Percentiles rank a stretch among this genome's conserved stretches.
Conservation (phyloP, 176 grass and related monocot genomes). For the Panicum miliaceum region DNA sequence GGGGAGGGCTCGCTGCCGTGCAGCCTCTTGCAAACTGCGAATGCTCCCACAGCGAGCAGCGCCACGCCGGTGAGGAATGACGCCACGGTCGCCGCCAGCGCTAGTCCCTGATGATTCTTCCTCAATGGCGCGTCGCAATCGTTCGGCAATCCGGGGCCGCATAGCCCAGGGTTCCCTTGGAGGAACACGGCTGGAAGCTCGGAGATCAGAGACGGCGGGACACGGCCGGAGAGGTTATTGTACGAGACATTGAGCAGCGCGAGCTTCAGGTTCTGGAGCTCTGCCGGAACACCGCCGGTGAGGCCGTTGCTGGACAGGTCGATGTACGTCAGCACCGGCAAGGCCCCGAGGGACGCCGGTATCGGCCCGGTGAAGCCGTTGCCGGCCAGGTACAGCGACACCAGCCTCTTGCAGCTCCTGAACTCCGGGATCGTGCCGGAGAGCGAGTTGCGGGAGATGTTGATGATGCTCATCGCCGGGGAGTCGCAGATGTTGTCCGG, state of each 20-base stretch:
- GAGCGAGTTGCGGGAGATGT: slow-evolving; percentile 71
- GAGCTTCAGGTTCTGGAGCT: slow-evolving; percentile 74
- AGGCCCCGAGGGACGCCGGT: slow-evolving; percentile 57
- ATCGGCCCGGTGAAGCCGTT: slow-evolving; percentile 69
- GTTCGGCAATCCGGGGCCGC: slow-evolving; percentile 61
- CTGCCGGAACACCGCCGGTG: slow-evolving; percentile 60
- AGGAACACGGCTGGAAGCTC: slow-evolving; percentile 72
- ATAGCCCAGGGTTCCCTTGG: slow-evolving; percentile 65
- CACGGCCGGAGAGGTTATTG: slow-evolving; percentile 69
- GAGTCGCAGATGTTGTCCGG: slow-evolving; percentile 74
- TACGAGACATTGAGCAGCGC: slow-evolving; percentile 81
- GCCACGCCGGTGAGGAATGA: slow-evolving; percentile 37
- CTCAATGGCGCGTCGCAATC: slow-evolving; percentile 23
- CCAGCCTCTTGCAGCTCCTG: slow-evolving; percentile 65
- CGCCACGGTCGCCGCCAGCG: slow-evolving; percentile 45
- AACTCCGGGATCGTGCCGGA: slow-evolving; percentile 58
- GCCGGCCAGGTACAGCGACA: slow-evolving; percentile 66
- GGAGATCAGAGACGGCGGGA: slow-evolving; percentile 56
- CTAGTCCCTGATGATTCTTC: slow-evolving; percentile 36
- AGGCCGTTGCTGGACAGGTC: slow-evolving; percentile 77
- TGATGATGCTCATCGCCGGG: slow-evolving; percentile 70
- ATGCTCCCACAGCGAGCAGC: slow-evolving; percentile 48
- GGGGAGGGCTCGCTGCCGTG: slow-evolving; percentile 1
- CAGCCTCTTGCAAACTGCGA: slow-evolving; percentile 39
- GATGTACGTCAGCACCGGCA: slow-evolving; percentile 82